phyloP scores from a whole-genome alignment of 2,329 filamentous ascomycete species.

The Penicillium oxalicum region DNA sequence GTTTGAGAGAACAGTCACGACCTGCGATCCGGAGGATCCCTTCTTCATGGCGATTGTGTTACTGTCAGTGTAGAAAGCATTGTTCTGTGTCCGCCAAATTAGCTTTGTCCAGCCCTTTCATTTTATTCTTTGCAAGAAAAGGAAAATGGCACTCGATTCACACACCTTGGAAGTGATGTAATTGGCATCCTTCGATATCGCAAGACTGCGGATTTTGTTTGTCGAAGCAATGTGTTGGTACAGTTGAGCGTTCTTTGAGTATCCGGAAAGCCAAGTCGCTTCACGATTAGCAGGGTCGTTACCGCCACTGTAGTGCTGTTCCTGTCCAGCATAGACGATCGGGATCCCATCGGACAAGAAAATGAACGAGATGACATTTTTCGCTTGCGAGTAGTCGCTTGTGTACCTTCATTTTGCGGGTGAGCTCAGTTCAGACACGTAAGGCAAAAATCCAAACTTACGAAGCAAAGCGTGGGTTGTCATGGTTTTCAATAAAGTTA shows the following conservation, averaged over 20 bases:
- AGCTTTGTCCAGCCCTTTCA: too few relatives aligned
- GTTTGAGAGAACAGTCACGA: constrained; percentile 40
- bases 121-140: too few relatives aligned
- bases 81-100: constrained; percentile 22
- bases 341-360: constrained; percentile 58
- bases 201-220: constrained; percentile 48
- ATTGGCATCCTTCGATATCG: constrained; percentile 30
- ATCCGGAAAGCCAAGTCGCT: constrained; percentile 53
- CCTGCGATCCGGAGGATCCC: constrained; percentile 36
- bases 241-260: constrained; percentile 42
- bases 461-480: constrained; percentile 51
- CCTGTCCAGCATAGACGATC: constrained; percentile 62
- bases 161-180: constrained; percentile 38
- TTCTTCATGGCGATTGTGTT: constrained; percentile 42
- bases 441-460: constrained; percentile 3
- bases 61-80: constrained; percentile 41
- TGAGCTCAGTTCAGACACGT: not conserved
- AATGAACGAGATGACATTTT: constrained; percentile 57
- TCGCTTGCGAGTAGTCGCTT: constrained; percentile 42
- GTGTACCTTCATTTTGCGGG: constrained; percentile 20
- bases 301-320: constrained; percentile 56
- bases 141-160: not conserved
- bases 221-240: constrained; percentile 46
- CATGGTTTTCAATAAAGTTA: constrained; percentile 58
- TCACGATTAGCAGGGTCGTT: constrained; percentile 50